Evolutionary conservation across 805 yeast species (phyloP).

Genomic region (Saccharomycopsis babjevae): DNA sequence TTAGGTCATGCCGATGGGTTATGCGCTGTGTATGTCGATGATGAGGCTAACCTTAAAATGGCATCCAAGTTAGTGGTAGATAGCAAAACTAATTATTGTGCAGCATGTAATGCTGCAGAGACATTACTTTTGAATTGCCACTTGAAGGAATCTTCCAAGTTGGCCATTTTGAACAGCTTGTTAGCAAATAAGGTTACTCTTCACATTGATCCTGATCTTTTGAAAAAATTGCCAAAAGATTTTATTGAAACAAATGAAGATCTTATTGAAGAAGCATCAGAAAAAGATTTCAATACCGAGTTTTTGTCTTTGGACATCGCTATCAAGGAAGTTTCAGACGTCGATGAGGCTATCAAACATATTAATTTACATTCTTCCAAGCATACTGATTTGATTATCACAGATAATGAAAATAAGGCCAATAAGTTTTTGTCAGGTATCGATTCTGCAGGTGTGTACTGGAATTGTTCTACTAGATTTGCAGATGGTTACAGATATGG

Average conservation of each 20-base stretch:
- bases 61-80: conserved; percentile 72
- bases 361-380: conserved; percentile 89
- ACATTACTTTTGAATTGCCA: conserved; percentile 57
- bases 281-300: conserved; percentile 72
- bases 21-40: conserved; percentile 79
- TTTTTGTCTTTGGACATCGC: conserved; percentile 78
- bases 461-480: conserved; percentile 95
- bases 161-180: conserved; percentile 35
- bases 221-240: conserved; percentile 20
- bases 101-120: conserved; percentile 98
- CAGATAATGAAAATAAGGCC: conserved; percentile 63
- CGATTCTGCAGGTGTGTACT: conserved; percentile 93
- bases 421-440: conserved; percentile 71
- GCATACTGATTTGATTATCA: conserved; percentile 89
- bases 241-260: conserved; percentile 21
- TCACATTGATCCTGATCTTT: conserved; percentile 49
- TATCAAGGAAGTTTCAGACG: conserved; percentile 47
- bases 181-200: conserved; percentile 59
- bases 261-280: conserved; percentile 38
- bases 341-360: conserved; percentile 70
- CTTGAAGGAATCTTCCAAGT: conserved; percentile 26
- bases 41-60: conserved; percentile 64
- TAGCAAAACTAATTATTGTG: conserved; percentile 92
- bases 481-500: conserved; percentile 99
- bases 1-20: conserved; percentile 98